Evolutionary conservation across 352 stramenopile genomes (phyloP).

Genomic region (Pythium phragmiticola): DNA sequence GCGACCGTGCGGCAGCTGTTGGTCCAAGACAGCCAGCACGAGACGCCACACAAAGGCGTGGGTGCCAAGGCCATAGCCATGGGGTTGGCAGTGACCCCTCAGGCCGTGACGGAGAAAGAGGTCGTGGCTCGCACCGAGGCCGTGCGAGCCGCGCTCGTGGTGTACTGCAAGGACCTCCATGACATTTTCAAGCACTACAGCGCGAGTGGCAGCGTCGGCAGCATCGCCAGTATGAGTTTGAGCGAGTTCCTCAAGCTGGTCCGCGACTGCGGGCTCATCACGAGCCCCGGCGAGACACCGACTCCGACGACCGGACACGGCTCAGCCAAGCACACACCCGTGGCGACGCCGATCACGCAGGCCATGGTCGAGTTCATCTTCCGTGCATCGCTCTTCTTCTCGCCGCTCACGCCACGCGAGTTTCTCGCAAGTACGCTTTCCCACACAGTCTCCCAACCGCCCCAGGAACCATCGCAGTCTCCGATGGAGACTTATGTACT

Average conservation of each 20-base stretch:
- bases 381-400: conserved; percentile 32
- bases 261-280: conserved; percentile 33
- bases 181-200: conserved; percentile 88
- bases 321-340: conserved; percentile 2
- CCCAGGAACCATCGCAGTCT: too few species aligned
- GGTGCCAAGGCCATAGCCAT: conserved; percentile 19
- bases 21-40: conserved; percentile 39
- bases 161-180: conserved; percentile 75
- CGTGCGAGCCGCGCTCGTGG: conserved; percentile 45
- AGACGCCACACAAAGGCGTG: background rate
- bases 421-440: conserved; percentile 4
- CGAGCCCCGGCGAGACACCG: background rate
- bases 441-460: too few species aligned
- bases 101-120: conserved; percentile 56
- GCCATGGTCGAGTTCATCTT: conserved; percentile 51
- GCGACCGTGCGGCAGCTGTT: conserved; percentile 58
- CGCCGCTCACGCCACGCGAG: conserved; percentile 21
- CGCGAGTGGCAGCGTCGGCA: conserved; percentile 57
- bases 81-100: background rate
- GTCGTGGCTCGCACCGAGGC: conserved; percentile 48
- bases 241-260: conserved; percentile 76
- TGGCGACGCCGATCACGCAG: conserved; percentile 24
- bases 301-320: background rate
- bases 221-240: conserved; percentile 70
- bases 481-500: conserved; percentile 6